Evolutionary conservation across 306 rosid genomes (phyloP).

Genomic region (Mimosa pudica): DNA sequence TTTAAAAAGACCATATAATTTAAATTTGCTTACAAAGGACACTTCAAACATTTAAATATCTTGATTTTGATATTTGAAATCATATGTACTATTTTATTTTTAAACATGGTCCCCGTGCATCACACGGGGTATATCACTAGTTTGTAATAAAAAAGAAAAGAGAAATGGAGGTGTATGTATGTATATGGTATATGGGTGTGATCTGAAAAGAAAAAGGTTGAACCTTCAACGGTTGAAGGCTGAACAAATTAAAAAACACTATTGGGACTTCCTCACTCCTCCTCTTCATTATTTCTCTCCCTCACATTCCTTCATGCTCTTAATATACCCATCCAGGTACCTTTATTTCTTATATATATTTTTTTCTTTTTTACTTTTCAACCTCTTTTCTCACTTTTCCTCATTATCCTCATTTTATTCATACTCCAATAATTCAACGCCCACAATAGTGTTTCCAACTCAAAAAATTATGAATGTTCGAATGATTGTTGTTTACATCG

Average conservation of each 20-base stretch:
- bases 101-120: no score
- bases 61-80: no score
- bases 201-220: background rate
- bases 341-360: background rate
- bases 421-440: background rate
- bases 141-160: no score
- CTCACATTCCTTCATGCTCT: background rate
- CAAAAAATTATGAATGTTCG: background rate
- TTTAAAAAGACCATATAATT: no score
- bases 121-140: no score
- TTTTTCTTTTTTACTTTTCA: background rate
- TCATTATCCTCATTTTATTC: background rate
- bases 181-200: no score
- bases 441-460: background rate
- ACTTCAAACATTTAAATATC: no score
- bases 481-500: background rate
- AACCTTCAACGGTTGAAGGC: background rate
- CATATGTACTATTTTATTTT: no score
- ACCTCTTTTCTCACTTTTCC: background rate
- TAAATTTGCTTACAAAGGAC: no score
- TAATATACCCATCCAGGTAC: conserved; percentile 1
- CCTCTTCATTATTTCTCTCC: background rate
- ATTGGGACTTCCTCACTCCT: background rate
- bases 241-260: no score
- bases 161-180: no score